Evolutionary conservation across 163 green algal genomes (phyloP), one percentile per base, ranked within the genome.

Genomic region (Prototheca cutis): DNA sequence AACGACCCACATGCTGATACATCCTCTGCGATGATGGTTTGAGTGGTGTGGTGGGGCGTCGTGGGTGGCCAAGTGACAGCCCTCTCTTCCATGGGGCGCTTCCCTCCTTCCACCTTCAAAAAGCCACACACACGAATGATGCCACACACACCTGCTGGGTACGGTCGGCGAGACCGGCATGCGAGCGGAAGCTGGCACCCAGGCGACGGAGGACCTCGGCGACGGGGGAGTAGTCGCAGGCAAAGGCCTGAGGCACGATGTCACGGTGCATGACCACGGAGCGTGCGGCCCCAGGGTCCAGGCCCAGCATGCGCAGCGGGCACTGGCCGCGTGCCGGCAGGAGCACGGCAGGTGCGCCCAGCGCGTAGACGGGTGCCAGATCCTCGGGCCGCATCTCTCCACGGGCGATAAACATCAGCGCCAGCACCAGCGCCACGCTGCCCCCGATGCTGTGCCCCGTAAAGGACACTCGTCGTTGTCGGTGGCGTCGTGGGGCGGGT

Each of bases 231-330:
- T 98, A 99, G 75, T 98, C 87, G 74, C 93, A 99, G 40, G 87
- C 81, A 73, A 99, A 97, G 10, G 90, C 91, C 25, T 89, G 82
- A 0, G 93, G 93, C 53, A 98, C 91, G 62, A 98, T 91, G 79
- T 99, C 93, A 21, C 78, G 73, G 59, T 87, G 78, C 91, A 99
- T 96, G 24, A 95, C 78, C 23, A 99, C 81, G 63, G 94, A 92
- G 53, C 78, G 70, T 27, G 98, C 74, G 8, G 77, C 69, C 42
- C 78, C 68, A 3, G 66, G 45, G 2, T 66, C 47, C 51, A 97
- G 71, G 10, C 84, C 84, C 27, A 98, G 67, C 23, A 28, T 28
- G 24, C 54, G 53, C 58, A 99, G 71, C 56, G 96, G 36, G 32
- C 68, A 71, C 52, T 53, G 30, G 58, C 23, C 34, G 1, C 24